These are phyloP conservation scores for Beauveria sp. DNA, from an alignment of 2,329 filamentous ascomycete genomes.

Conservation along the genomic window DNA sequence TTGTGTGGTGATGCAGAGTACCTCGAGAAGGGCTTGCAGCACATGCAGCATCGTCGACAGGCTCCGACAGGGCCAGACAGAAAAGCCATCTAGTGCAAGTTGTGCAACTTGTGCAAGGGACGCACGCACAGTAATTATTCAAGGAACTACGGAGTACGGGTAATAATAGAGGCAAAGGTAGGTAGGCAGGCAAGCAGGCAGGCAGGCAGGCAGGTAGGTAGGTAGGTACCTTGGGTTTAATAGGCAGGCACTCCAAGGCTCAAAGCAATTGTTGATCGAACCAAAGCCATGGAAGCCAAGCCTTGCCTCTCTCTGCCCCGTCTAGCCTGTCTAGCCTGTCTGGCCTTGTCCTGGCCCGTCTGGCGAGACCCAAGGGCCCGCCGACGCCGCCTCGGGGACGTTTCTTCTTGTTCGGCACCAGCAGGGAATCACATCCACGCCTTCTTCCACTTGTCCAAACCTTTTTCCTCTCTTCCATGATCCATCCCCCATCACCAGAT, in stretches of 20 bases:
- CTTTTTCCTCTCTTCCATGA: constrained; percentile 7
- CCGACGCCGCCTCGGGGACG: constrained; percentile 29
- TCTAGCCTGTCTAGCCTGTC: neutral
- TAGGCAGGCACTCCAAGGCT: neutral
- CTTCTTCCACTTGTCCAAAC: constrained; percentile 11
- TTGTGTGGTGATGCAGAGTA: neutral
- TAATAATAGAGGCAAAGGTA: too few species aligned
- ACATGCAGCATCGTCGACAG: neutral
- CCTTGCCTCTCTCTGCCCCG: neutral
- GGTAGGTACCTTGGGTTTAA: too few species aligned
- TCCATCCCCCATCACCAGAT: constrained; percentile 3
- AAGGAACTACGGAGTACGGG: too few species aligned
- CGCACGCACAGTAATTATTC: too few species aligned
- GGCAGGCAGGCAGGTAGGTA: too few species aligned
- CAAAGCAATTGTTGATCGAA: neutral
- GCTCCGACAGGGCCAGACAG: neutral
- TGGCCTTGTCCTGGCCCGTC: neutral
- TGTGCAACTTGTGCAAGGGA: too few species aligned
- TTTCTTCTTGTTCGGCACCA: constrained; percentile 30
- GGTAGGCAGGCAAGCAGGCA: too few species aligned
- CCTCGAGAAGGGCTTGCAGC: neutral
- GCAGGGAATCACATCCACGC: constrained; percentile 22
- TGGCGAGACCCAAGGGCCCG: constrained; percentile 14
- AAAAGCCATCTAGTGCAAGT: neutral
- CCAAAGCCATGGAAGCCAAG: neutral